phyloP scores from a whole-genome alignment of 2,329 filamentous ascomycete species.

The Bipolaris zeicola region DNA sequence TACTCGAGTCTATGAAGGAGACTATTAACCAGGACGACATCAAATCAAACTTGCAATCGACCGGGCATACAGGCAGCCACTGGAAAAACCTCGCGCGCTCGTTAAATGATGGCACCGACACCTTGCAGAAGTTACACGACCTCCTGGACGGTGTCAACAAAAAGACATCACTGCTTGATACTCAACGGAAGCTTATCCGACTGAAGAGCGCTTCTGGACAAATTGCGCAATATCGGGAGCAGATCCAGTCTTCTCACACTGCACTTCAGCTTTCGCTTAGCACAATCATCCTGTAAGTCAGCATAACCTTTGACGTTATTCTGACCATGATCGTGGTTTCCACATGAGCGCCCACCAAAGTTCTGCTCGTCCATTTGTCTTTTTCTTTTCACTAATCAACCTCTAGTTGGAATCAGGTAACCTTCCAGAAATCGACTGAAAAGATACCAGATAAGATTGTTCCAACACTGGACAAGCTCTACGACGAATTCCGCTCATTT shows the following conservation, averaged over 20 bases:
- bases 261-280: slow-evolving; percentile 30
- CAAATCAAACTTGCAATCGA: slow-evolving; percentile 20
- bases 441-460: slow-evolving; percentile 26
- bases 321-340: neutral
- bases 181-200: slow-evolving; percentile 25
- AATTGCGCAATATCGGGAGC: slow-evolving; percentile 24
- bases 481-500: slow-evolving; percentile 28
- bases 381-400: neutral
- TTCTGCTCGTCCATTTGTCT: neutral
- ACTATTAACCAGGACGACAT: slow-evolving; percentile 29
- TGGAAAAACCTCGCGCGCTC: slow-evolving; percentile 31
- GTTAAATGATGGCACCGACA: slow-evolving; percentile 26
- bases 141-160: slow-evolving; percentile 26
- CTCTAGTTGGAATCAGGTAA: slow-evolving; percentile 30
- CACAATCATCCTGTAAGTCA: slow-evolving; percentile 32
- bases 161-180: slow-evolving; percentile 23
- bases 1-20: slow-evolving; percentile 31
- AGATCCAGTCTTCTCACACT: slow-evolving; percentile 30
- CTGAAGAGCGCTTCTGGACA: slow-evolving; percentile 24
- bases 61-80: slow-evolving; percentile 29
- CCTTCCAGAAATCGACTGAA: slow-evolving; percentile 27
- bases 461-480: slow-evolving; percentile 31
- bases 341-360: neutral
- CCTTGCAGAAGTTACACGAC: slow-evolving; percentile 20
- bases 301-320: neutral